Evolutionary conservation across 2,329 filamentous ascomycete species (phyloP), one percentile per base, ranked within the genome.

Genomic region (Stemphylium lycopersici): DNA sequence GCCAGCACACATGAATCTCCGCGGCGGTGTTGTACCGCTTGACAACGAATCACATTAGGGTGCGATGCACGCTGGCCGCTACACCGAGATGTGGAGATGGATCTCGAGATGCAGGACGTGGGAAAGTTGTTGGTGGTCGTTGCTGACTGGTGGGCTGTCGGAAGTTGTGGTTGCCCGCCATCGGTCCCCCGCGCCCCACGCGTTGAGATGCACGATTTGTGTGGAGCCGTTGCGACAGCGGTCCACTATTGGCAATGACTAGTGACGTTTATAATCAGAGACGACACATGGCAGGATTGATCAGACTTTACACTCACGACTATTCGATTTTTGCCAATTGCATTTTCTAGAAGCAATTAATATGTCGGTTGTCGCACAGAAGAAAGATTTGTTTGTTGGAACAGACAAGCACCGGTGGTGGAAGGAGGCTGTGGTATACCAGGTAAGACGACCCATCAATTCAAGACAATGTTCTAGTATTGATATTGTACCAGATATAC

Each of bases 371-470:
- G n/a, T 49, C 29, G 2, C 52, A n/a, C 45, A 42, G 32, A 58
- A 55, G 33, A 67, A 66, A 32, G 60, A 65, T 15, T 48, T 73
- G 2, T 70, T 68, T 40, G 69, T 73, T 20, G 69, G 70, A 7
- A 66, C 63, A 2, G 70, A 74, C 47, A 72, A 70, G 44, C 70
- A 74, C 48, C 48, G 56, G 22, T 87, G 84, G 84, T 87, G 84
- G 84, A 85, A 86, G 61, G 83, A 86, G 66, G 80, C 80, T 45
- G 78, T 81, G 6, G 81, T 86, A 7, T 87, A 87, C 63, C 83
- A 87, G 59, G 69, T 72, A 52, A 18, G 53, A 0, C 5, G 0
- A 32, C 8, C 24, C 6, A 24, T 24, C 22, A 2, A 43, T 24
- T 3, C 1, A 16, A 22, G 4, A n/a, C 12, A 7, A 6, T 2